Conservation (phyloP, 345 rosid genomes). For the Eucalyptus grandis region DNA sequence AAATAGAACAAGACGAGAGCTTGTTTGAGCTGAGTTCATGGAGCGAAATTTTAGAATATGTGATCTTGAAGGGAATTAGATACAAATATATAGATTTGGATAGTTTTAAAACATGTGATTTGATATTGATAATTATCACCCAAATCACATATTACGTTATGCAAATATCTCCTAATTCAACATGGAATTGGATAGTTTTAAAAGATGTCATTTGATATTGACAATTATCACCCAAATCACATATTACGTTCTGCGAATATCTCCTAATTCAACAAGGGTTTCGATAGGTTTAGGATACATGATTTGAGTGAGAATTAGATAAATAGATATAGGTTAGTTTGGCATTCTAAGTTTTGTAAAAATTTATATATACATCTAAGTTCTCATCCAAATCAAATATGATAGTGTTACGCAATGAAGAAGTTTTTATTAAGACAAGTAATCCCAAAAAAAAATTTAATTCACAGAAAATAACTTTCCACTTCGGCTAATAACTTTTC, state of each 20-base stretch:
- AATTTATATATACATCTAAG: not conserved
- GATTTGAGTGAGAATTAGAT: not conserved
- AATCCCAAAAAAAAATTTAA: not conserved
- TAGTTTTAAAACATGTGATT: not conserved
- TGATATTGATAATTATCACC: not conserved
- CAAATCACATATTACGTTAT: not conserved
- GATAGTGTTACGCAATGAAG: not conserved
- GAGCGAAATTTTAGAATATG: not conserved
- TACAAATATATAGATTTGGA: not conserved
- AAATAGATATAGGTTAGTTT: not conserved
- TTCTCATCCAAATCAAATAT: not conserved
- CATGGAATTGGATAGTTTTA: not conserved
- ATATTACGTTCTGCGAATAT: not conserved
- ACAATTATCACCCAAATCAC: not conserved
- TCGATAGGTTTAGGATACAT: not conserved
- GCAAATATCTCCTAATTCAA: not conserved
- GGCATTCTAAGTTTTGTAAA: not conserved
- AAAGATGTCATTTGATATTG: not conserved
- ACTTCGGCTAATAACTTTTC: not conserved
- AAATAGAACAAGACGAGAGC: not conserved
- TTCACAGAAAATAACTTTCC: not conserved
- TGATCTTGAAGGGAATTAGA: not conserved
- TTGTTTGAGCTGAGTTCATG: not conserved
- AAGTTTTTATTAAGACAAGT: not conserved
- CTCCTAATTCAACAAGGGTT: not conserved